Percentiles rank a stretch among this genome's conserved stretches.
Evolutionary conservation across 768 basidiomycete species (phyloP).

Genomic region (Ramaria sp.): DNA sequence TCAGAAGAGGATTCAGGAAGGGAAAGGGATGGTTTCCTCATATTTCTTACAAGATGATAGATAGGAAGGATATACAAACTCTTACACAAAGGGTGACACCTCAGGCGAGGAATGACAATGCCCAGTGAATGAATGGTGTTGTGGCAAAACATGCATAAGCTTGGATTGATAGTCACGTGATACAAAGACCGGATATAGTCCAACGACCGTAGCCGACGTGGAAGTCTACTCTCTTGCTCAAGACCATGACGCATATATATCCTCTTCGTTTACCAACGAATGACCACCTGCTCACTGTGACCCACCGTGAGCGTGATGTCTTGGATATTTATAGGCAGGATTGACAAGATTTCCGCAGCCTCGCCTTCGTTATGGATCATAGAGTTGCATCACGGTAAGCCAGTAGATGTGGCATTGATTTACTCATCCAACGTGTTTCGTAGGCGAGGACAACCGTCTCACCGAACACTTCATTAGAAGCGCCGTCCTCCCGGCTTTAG

Average conservation of each 20-base stretch:
- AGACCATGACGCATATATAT: not conserved
- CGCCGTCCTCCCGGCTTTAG: slow-evolving; percentile 58
- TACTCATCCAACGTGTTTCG: not conserved
- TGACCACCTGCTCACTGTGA: slow-evolving; percentile 52
- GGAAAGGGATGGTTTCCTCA: no score
- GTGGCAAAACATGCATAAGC: no score
- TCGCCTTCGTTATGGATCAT: slow-evolving; percentile 59
- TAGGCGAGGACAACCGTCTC: slow-evolving; percentile 54
- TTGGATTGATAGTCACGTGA: no score
- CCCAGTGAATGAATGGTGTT: no score
- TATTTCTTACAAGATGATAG: no score
- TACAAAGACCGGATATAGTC: no score
- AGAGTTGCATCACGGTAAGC: slow-evolving; percentile 57
- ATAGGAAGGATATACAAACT: no score
- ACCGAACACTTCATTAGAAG: slow-evolving; percentile 44
- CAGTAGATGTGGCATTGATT: not conserved
- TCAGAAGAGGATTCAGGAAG: no score
- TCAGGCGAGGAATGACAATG: no score
- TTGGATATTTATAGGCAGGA: not conserved
- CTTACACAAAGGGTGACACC: no score
- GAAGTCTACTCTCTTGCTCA: not conserved
- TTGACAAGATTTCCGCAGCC: slow-evolving; percentile 26
- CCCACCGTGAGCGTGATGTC: slow-evolving; percentile 39
- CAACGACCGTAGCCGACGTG: no score
- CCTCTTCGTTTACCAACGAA: slow-evolving; percentile 36